phyloP scores from a whole-genome alignment of 108 stramenopile species.

The Aurantiochytrium sp. region DNA sequence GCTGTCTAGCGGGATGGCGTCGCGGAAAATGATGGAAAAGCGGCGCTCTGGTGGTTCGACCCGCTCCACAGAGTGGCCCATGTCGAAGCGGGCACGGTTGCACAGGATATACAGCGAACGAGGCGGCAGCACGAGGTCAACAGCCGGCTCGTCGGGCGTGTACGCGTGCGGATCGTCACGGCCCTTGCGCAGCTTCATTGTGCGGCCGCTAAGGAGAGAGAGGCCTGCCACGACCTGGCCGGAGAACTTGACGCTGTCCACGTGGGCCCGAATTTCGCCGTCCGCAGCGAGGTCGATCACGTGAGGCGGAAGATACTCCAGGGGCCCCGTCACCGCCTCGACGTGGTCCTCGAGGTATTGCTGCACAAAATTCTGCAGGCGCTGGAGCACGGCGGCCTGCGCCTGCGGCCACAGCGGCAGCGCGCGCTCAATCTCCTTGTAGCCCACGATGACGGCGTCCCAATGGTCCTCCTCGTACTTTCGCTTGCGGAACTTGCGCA shows the following conservation, averaged over 20 bases:
- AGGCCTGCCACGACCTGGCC: conserved; percentile 80
- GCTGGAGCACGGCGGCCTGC: conserved; percentile 42
- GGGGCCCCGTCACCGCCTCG: neutral
- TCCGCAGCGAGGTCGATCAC: conserved; percentile 70
- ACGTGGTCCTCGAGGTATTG: conserved; percentile 46
- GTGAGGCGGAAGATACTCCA: conserved; percentile 66
- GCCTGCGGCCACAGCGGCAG: conserved; percentile 34
- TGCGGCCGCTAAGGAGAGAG: conserved; percentile 51
- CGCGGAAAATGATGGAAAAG: conserved; percentile 23
- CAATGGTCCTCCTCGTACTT: conserved; percentile 74
- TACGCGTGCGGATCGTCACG: neutral
- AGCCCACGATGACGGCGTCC: conserved; percentile 77
- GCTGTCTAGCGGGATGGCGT: neutral
- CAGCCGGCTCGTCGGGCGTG: neutral
- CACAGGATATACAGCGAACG: neutral
- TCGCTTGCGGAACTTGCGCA: neutral
- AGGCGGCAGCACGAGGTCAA: neutral
- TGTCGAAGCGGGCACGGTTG: neutral
- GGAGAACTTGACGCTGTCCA: conserved; percentile 80
- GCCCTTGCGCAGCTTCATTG: neutral
- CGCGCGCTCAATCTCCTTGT: conserved; percentile 72
- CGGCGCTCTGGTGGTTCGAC: neutral
- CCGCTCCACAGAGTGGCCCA: neutral
- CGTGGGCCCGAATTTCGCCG: conserved; percentile 74
- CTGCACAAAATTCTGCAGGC: conserved; percentile 54